Conservation (phyloP, 2,329 filamentous ascomycete genomes). For the Periconia digitata region DNA sequence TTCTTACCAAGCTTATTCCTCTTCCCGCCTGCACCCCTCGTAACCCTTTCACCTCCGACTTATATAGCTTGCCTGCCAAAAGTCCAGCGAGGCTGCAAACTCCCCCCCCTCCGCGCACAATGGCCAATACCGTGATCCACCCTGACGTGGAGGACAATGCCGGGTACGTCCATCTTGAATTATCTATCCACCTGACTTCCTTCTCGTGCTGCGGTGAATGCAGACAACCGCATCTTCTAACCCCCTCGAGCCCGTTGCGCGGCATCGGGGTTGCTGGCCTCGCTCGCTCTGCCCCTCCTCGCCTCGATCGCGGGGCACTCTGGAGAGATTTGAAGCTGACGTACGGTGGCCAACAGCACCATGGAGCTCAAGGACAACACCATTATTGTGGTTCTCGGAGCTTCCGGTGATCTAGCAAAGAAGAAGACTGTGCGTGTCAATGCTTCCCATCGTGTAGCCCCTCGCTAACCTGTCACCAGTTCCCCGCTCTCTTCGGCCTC, state of each 20-base stretch:
- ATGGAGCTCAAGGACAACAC: conserved; percentile 99
- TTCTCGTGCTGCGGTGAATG: background rate
- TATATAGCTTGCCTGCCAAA: conserved; percentile 22
- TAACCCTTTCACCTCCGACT: conserved; percentile 7
- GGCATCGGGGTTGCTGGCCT: background rate
- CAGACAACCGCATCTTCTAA: background rate
- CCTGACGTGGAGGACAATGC: conserved; percentile 50
- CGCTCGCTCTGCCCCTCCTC: conserved; percentile 10
- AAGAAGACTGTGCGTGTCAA: conserved; percentile 83
- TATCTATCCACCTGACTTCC: background rate
- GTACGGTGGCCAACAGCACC: conserved; percentile 57
- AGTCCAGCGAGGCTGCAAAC: conserved; percentile 17
- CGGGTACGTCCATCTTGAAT: conserved; percentile 43
- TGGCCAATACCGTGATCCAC: conserved; percentile 53
- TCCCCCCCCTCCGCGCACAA: conserved; percentile 31
- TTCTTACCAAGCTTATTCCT: conserved; percentile 10
- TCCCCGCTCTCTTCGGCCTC: conserved; percentile 94
- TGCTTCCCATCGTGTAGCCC: conserved; percentile 5
- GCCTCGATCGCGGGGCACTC: conserved; percentile 4
- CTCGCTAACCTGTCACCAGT: conserved; percentile 57
- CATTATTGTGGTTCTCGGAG: conserved; percentile 91
- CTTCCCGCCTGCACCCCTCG: conserved; percentile 7
- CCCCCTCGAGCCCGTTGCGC: background rate
- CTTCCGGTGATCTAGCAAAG: conserved; percentile 96
- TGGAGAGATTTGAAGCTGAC: conserved; percentile 31